Conservation (phyloP, 257 asterid species). For the Phtheirospermum japonicum region DNA sequence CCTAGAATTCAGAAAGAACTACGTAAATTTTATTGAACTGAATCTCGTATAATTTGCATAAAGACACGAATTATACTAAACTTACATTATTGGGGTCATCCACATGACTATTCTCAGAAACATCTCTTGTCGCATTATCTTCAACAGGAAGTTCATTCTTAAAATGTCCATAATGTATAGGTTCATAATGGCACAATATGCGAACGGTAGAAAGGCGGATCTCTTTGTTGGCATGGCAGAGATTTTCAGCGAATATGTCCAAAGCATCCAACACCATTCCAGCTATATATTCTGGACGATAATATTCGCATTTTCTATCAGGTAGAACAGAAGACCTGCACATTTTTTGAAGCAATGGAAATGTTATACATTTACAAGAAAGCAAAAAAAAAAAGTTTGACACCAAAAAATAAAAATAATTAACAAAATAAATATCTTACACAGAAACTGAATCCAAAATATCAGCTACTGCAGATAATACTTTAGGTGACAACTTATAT, state of each 20-base stretch:
- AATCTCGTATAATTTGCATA: slow-evolving; percentile 14
- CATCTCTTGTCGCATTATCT: slow-evolving; percentile 36
- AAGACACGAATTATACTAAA: slow-evolving; percentile 13
- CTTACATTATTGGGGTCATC: slow-evolving; percentile 47
- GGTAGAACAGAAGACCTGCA: slow-evolving; percentile 42
- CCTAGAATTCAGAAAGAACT: slow-evolving; percentile 49
- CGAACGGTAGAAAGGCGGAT: slow-evolving; percentile 78
- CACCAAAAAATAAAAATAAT: slow-evolving; percentile 2
- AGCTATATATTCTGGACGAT: slow-evolving; percentile 48
- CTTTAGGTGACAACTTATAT: slow-evolving; percentile 59
- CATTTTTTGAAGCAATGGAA: slow-evolving; percentile 23
- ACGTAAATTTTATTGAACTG: slow-evolving; percentile 4
- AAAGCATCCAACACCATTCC: slow-evolving; percentile 47
- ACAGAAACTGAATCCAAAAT: slow-evolving; percentile 56
- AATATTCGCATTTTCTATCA: slow-evolving; percentile 35
- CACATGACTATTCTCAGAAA: slow-evolving; percentile 34
- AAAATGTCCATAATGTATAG: slow-evolving; percentile 35
- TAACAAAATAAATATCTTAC: slow-evolving; percentile 38
- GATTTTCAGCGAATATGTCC: slow-evolving; percentile 58
- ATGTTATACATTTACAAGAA: slow-evolving; percentile 2
- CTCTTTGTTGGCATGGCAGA: slow-evolving; percentile 54
- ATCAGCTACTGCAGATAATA: slow-evolving; percentile 79
- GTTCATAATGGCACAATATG: slow-evolving; percentile 77
- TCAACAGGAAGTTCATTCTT: slow-evolving; percentile 37
- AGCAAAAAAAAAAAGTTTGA: slow-evolving; percentile 17